Evolutionary conservation across 345 rosid species (phyloP), one percentile per base, ranked within the genome.

Genomic region (Leavenworthia alabamica): DNA sequence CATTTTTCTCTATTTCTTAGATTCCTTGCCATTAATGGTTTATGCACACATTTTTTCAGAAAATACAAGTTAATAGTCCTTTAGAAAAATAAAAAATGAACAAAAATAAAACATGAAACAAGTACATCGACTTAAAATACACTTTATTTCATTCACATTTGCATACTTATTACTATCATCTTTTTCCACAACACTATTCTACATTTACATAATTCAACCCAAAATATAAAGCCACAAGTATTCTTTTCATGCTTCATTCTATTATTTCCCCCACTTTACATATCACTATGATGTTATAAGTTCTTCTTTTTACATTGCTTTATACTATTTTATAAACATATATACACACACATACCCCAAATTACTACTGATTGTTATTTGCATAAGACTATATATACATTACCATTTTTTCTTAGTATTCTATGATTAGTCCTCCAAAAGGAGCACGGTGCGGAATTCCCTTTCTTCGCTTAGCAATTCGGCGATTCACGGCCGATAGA

Each of bases 381-480:
- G 53, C 73, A 41, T 32, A 51, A 60, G 39, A 68, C 60, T 59
- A 59, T n/a, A n/a, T n/a, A n/a, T 51, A 68, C 36, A 36, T 63
- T 48, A 26, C 70, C 20, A 46, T 24, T 15, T n/a, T n/a, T 48
- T 53, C 32, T 79, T 82, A 89, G 73, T 82, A 93, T 55, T 93
- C 90, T 81, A 86, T 78, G 62, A 84, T 68, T 36, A 85, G 71
- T 32, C 94, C 99, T 42, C 96, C 94, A 79, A 88, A 77, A 1
- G 99, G 99, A 48, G 97, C 84, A 12, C 99, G 80, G 72, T 87
- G 97, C 8, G 99, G 97, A 8, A 89, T 84, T 16, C 99, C 97
- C 76, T 93, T 93, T 56, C 99, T 82, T 46, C 97, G 83, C 75
- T 89, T 89, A 10, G 86, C 79, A 0, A 79, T 71, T 14, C 85